Percentiles rank a stretch among this genome's conserved stretches.
Evolutionary conservation across 2,329 filamentous ascomycete species (phyloP).

Genomic region (Alternaria brassicicola): DNA sequence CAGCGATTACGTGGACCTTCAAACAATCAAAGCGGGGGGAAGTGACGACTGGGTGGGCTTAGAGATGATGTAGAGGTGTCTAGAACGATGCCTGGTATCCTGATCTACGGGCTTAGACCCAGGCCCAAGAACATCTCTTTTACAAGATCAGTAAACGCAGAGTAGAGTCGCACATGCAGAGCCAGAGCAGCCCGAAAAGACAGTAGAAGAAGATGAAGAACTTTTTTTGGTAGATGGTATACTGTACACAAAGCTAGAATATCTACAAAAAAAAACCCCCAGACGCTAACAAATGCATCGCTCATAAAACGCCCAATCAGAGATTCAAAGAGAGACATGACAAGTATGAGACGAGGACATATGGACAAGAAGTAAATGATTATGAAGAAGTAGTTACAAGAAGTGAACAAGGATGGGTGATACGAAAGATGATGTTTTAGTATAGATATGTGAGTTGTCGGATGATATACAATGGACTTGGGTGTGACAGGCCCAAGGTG

Average conservation of each 20-base stretch:
- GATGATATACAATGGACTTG: slow-evolving; percentile 3
- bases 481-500: slow-evolving; percentile 1
- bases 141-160: not conserved
- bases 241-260: not conserved
- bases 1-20: slow-evolving; percentile 8
- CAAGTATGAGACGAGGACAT: slow-evolving; percentile 6
- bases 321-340: slow-evolving; percentile 34
- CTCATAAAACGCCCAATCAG: slow-evolving; percentile 1
- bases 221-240: not conserved
- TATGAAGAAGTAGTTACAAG: slow-evolving; percentile 35
- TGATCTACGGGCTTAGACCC: not conserved
- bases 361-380: slow-evolving; percentile 21
- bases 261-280: not conserved
- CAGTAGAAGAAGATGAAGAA: not conserved
- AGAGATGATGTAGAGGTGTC: not conserved
- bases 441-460: slow-evolving; percentile 7
- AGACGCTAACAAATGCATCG: slow-evolving; percentile 13
- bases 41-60: not conserved
- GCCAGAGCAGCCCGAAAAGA: too few relatives aligned
- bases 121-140: not conserved
- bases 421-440: slow-evolving; percentile 6
- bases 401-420: slow-evolving; percentile 18
- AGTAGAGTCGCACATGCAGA: not conserved
- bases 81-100: not conserved
- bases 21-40: not conserved